phyloP scores from a whole-genome alignment of 441 rosid species.

The Daphne laureola region DNA sequence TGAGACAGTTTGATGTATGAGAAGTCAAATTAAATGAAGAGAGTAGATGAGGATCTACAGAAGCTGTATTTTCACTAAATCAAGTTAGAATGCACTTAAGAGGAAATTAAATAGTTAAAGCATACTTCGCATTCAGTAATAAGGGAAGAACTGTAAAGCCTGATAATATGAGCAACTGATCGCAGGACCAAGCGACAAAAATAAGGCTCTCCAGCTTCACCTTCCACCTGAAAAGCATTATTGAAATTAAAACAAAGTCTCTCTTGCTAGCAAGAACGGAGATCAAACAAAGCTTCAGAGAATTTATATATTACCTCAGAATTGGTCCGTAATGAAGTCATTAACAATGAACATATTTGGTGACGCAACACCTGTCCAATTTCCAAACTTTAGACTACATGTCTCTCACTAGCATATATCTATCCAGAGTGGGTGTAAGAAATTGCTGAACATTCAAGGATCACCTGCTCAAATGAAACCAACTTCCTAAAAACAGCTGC shows the following conservation, averaged over 20 bases:
- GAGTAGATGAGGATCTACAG: too few species aligned
- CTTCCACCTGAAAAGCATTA: conserved; percentile 62
- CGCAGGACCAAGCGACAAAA: conserved; percentile 94
- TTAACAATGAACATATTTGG: conserved; percentile 95
- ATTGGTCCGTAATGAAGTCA: conserved; percentile 96
- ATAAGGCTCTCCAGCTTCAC: conserved; percentile 96
- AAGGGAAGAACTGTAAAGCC: conserved; percentile 88
- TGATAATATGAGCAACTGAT: conserved; percentile 93
- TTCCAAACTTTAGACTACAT: conserved; percentile 26
- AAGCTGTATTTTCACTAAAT: too few species aligned
- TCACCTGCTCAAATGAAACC: conserved; percentile 74
- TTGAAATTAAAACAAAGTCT: too few species aligned
- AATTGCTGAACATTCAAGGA: conserved; percentile 14
- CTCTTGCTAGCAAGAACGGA: background rate
- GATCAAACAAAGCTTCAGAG: conserved; percentile 2
- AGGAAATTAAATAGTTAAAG: background rate
- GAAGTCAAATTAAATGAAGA: too few species aligned
- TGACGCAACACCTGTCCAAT: conserved; percentile 77
- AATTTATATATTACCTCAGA: conserved; percentile 55
- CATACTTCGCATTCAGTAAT: conserved; percentile 92
- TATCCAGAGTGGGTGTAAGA: conserved; percentile 4
- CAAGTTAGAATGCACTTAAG: too few species aligned
- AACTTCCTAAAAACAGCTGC: conserved; percentile 71
- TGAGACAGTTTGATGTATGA: too few species aligned
- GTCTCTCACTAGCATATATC: conserved; percentile 20